Evolutionary conservation across 2,329 filamentous ascomycete species (phyloP).

Genomic region (Fusarium burgessii): DNA sequence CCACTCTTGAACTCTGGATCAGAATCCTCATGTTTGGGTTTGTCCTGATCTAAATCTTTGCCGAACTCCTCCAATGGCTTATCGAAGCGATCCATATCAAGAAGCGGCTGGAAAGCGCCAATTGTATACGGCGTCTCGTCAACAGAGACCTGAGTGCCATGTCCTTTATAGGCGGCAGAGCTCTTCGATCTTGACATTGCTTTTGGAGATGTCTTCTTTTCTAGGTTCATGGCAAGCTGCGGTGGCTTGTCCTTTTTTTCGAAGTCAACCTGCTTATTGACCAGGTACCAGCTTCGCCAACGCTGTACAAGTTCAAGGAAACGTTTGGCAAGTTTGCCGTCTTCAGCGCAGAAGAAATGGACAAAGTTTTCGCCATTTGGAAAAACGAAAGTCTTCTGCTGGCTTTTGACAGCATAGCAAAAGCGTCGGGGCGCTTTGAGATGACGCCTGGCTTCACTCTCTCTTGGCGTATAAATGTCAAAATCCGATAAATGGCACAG

Average conservation of each 20-base stretch:
- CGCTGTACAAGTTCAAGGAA: constrained; percentile 80
- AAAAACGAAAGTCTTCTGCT: constrained; percentile 89
- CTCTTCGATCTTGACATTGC: constrained; percentile 55
- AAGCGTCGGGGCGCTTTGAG: constrained; percentile 86
- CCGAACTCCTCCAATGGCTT: constrained; percentile 64
- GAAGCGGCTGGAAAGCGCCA: constrained; percentile 74
- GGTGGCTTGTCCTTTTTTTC: constrained; percentile 51
- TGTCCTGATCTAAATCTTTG: constrained; percentile 53
- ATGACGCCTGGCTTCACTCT: constrained; percentile 73
- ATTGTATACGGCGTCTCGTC: constrained; percentile 71
- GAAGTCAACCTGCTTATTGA: constrained; percentile 72
- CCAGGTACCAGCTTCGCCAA: constrained; percentile 94
- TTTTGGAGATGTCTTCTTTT: constrained; percentile 23
- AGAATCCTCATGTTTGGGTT: constrained; percentile 13
- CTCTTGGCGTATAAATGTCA: constrained; percentile 85
- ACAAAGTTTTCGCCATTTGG: constrained; percentile 86
- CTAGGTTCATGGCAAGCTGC: constrained; percentile 4
- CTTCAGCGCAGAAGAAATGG: constrained; percentile 89
- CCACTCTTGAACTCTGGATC: constrained; percentile 29
- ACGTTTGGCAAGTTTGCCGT: constrained; percentile 71
- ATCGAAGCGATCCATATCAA: constrained; percentile 72
- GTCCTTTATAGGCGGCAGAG: constrained; percentile 37
- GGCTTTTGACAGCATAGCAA: constrained; percentile 91
- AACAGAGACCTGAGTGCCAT: constrained; percentile 52
- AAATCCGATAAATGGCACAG: constrained; percentile 92